These are phyloP conservation scores for Saccharomycopsis sp. DNA, from an alignment of 805 yeast species.

Conservation along the genomic window DNA sequence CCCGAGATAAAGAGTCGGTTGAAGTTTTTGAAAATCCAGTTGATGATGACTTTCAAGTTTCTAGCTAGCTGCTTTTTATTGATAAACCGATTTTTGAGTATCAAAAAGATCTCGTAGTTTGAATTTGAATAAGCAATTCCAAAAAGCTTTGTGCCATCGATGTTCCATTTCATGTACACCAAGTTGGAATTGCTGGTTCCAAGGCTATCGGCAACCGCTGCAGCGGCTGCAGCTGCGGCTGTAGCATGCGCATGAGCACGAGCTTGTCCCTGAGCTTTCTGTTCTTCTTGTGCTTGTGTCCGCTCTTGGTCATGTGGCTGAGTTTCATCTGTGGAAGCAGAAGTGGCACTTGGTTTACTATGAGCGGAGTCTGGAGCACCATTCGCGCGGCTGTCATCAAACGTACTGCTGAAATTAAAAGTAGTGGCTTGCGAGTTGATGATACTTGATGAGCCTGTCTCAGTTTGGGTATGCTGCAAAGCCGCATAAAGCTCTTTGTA, in stretches of 20 bases:
- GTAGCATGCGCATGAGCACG: conserved; percentile 2
- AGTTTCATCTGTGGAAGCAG: conserved; percentile 22
- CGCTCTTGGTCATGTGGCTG: conserved; percentile 6
- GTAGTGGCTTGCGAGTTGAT: conserved; percentile 33
- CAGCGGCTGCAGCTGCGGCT: conserved; percentile 18
- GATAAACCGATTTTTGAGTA: conserved; percentile 8
- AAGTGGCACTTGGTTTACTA: conserved; percentile 27
- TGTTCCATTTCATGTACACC: conserved; percentile 40
- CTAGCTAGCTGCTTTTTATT: conserved; percentile 10
- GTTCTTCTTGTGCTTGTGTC: conserved; percentile 9
- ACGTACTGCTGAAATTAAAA: conserved; percentile 27
- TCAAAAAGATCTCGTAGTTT: conserved; percentile 16
- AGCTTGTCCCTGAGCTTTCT: neutral
- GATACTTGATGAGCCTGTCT: conserved; percentile 23
- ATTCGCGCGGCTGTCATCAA: conserved; percentile 23
- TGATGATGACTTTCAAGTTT: conserved; percentile 18
- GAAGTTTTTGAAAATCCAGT: conserved; percentile 21
- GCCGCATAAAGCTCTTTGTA: conserved; percentile 30
- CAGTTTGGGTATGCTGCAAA: conserved; percentile 24
- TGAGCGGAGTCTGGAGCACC: neutral
- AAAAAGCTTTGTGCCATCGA: conserved; percentile 17
- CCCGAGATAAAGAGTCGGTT: conserved; percentile 18
- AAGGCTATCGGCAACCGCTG: conserved; percentile 26
- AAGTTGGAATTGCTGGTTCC: conserved; percentile 35
- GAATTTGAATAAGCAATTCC: conserved; percentile 18